Evolutionary conservation across 2,329 filamentous ascomycete species (phyloP).

Genomic region (Fusarium longipes): DNA sequence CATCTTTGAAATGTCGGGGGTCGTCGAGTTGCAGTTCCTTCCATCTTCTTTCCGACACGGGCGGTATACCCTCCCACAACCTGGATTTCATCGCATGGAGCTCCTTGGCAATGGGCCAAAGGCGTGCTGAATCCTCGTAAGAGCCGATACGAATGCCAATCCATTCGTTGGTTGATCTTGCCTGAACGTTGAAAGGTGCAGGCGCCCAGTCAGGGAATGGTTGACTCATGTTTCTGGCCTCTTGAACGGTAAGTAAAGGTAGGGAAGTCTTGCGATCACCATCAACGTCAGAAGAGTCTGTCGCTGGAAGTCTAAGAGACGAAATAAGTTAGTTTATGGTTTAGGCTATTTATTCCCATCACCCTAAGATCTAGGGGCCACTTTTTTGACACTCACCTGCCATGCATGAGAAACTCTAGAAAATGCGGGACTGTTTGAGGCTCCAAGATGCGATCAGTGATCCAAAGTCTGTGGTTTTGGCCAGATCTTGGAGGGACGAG

Average conservation of each 20-base stretch:
- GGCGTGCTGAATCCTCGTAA: slow-evolving; percentile 24
- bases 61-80: slow-evolving; percentile 46
- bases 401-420: slow-evolving; percentile 28
- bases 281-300: no score
- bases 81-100: slow-evolving; percentile 48
- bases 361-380: no score
- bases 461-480: slow-evolving; percentile 28
- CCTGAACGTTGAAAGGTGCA: slow-evolving; percentile 27
- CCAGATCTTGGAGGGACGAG: neutral
- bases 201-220: slow-evolving; percentile 43
- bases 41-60: slow-evolving; percentile 47
- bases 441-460: slow-evolving; percentile 41
- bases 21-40: slow-evolving; percentile 39
- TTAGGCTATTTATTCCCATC: no score
- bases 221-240: slow-evolving; percentile 12
- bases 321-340: no score
- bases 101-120: slow-evolving; percentile 42
- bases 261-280: slow-evolving; percentile 13
- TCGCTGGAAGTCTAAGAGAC: no score
- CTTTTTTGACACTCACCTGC: no score
- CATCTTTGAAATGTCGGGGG: slow-evolving; percentile 36
- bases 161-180: slow-evolving; percentile 8
- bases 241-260: slow-evolving; percentile 12
- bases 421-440: slow-evolving; percentile 40
- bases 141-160: slow-evolving; percentile 39